Percentiles rank a stretch among this genome's conserved stretches.
Evolutionary conservation across 2,329 filamentous ascomycete species (phyloP).

Genomic region (Penicillium frequentans): DNA sequence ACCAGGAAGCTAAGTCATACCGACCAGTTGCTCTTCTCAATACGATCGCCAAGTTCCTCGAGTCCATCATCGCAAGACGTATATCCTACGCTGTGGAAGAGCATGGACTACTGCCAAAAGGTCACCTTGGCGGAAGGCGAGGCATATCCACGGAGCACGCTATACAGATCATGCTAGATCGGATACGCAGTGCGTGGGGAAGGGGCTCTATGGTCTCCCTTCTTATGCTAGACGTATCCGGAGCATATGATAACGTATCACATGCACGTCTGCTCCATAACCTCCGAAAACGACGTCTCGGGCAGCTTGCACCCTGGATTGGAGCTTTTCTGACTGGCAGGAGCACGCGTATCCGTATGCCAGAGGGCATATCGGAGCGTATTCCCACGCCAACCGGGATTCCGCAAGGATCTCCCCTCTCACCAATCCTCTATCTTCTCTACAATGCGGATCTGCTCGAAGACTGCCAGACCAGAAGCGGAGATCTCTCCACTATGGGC

Average conservation of each 20-base stretch:
- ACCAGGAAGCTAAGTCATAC: slow-evolving; percentile 11
- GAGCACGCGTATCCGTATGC: background rate
- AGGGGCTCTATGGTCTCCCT: background rate
- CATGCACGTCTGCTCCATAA: background rate
- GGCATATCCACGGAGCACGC: slow-evolving; percentile 16
- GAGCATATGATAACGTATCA: slow-evolving; percentile 15
- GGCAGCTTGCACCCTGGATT: background rate
- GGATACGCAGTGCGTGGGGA: slow-evolving; percentile 4
- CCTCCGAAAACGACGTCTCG: background rate
- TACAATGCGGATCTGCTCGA: slow-evolving; percentile 29
- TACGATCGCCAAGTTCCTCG: slow-evolving; percentile 12
- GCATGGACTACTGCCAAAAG: slow-evolving; percentile 2
- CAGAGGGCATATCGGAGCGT: background rate
- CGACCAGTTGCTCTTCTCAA: slow-evolving; percentile 12
- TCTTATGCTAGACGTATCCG: slow-evolving; percentile 11
- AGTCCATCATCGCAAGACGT: slow-evolving; percentile 4
- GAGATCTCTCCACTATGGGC: background rate
- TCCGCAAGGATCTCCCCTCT: slow-evolving; percentile 24
- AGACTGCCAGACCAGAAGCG: background rate
- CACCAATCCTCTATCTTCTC: slow-evolving; percentile 28
- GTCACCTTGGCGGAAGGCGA: slow-evolving; percentile 11
- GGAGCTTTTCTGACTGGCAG: background rate
- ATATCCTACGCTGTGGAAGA: slow-evolving; percentile 8
- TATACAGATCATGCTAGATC: slow-evolving; percentile 10
- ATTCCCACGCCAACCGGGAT: slow-evolving; percentile 16